Percentiles rank a stretch among this genome's conserved stretches.
These are phyloP conservation scores for Albugo candida DNA, from an alignment of 352 stramenopile species.

Conservation along the genomic window DNA sequence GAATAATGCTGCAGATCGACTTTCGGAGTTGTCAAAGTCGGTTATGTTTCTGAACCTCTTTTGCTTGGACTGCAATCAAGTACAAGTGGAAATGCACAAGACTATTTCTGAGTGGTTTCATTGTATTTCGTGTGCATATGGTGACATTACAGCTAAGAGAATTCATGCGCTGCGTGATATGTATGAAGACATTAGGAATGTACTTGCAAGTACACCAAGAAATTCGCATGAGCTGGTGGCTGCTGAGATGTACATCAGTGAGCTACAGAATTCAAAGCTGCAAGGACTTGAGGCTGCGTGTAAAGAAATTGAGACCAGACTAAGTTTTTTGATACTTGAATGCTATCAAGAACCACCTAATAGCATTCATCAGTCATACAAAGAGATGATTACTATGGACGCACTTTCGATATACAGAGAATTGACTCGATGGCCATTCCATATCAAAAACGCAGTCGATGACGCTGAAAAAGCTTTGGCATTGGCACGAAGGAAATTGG, in stretches of 20 bases:
- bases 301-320: slow-evolving; percentile 26
- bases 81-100: slow-evolving; percentile 22
- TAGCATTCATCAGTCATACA: not conserved
- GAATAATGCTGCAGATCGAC: no score
- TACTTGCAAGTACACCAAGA: slow-evolving; percentile 33
- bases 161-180: slow-evolving; percentile 37
- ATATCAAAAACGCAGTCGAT: slow-evolving; percentile 30
- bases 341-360: not conserved
- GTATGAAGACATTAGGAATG: slow-evolving; percentile 53
- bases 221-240: slow-evolving; percentile 62
- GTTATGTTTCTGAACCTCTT: slow-evolving; percentile 18
- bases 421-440: slow-evolving; percentile 37
- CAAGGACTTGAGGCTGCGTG: slow-evolving; percentile 24
- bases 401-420: slow-evolving; percentile 37
- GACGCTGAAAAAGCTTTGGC: slow-evolving; percentile 33
- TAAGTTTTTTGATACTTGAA: slow-evolving; percentile 49
- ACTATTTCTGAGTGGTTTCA: slow-evolving; percentile 21
- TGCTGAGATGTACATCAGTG: slow-evolving; percentile 27
- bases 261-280: slow-evolving; percentile 22
- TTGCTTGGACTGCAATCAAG: slow-evolving; percentile 23
- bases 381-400: slow-evolving; percentile 11
- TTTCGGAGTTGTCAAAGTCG: not conserved
- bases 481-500: slow-evolving; percentile 38
- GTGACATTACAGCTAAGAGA: slow-evolving; percentile 20
- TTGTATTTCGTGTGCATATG: slow-evolving; percentile 23